Evolutionary conservation across 2,329 filamentous ascomycete genomes (phyloP), one percentile per base, ranked within the genome.

Genomic region (Talaromyces sp.): DNA sequence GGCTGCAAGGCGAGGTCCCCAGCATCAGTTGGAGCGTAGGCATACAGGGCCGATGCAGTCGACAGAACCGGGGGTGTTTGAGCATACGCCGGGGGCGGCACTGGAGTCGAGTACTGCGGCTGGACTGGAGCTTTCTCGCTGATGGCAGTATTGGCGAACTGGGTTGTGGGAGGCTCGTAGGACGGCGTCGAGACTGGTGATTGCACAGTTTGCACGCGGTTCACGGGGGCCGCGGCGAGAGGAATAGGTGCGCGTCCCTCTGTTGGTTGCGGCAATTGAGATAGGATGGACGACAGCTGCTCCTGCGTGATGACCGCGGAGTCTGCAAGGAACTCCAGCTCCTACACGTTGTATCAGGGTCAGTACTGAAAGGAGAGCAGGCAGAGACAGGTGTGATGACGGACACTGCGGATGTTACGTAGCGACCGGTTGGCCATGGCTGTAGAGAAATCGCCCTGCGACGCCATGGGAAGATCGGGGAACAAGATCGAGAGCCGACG

Each of bases 321-420:
- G 74, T 96, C 93, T 67, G 91, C 85, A 63, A 98, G 89, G 67
- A 87, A 89, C 76, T 96, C 92, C 63, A 97, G 89, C 80, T 97
- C 93, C 93, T 96, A 26, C 27, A 32, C 69, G 63, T 26, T 11
- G 9, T 31, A 31, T 62, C 54, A 58, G 54, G 46, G 38, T 61
- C 10, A 17, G 26, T 43, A 43, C 26, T 8, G 21, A 35, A 24
- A 58, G 46, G 41, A 55, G 24, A 58, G 53, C 51, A 59, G 51
- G 41, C 21, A 41, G 21, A 26, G 21, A 27, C 17, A 32, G 62
- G 60, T 51, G 56, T 29, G 62, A 60, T 50, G 56, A 73, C 85
- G 68, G 80, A 92, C 91, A 71, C 89, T 91, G 80, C 91, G 93
- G 80, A 96, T 93, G 70, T 86, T 89, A 66, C 91, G 88, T 72